Evolutionary conservation across 192 early-diverging fungal genomes (phyloP).

Genomic region (Phlyctochytrium planicorne): DNA sequence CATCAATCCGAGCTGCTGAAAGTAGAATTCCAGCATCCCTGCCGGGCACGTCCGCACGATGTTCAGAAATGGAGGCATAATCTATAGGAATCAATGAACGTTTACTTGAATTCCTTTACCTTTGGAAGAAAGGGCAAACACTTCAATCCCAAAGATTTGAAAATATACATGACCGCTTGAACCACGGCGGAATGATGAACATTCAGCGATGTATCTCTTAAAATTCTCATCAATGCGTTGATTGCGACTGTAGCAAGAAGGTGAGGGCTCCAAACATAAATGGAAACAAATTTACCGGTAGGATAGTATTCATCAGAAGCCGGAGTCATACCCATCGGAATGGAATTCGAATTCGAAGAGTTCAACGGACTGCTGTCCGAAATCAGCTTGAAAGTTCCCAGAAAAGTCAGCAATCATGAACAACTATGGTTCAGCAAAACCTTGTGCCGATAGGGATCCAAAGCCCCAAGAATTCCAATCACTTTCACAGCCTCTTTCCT

Average conservation of each 20-base stretch:
- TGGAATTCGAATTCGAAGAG: conserved; percentile 24
- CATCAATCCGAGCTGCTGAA: conserved; percentile 80
- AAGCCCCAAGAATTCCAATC: conserved; percentile 90
- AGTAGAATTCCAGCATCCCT: conserved; percentile 84
- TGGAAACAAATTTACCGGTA: conserved; percentile 56
- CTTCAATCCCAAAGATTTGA: conserved; percentile 82
- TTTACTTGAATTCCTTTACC: conserved; percentile 39
- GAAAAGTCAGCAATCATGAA: too few species aligned
- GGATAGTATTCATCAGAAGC: conserved; percentile 90
- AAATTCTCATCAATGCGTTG: conserved; percentile 81
- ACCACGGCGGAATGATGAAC: conserved; percentile 83
- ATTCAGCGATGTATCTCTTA: conserved; percentile 76
- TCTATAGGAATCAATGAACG: conserved; percentile 42
- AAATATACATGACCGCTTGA: conserved; percentile 91
- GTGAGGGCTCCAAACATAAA: conserved; percentile 82
- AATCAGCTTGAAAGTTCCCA: conserved; percentile 26
- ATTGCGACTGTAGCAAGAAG: conserved; percentile 85
- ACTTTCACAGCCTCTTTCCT: conserved; percentile 83
- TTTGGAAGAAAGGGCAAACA: conserved; percentile 84
- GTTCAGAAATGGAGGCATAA: conserved; percentile 86
- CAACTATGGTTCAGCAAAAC: conserved; percentile 12
- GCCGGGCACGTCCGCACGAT: conserved; percentile 81
- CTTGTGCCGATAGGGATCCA: conserved; percentile 86
- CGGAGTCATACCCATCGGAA: conserved; percentile 66
- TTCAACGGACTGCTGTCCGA: conserved; percentile 34